Base-by-base conservation (phyloP, 345 rosid genomes). In the Gynandropsis gynandra region DNA sequence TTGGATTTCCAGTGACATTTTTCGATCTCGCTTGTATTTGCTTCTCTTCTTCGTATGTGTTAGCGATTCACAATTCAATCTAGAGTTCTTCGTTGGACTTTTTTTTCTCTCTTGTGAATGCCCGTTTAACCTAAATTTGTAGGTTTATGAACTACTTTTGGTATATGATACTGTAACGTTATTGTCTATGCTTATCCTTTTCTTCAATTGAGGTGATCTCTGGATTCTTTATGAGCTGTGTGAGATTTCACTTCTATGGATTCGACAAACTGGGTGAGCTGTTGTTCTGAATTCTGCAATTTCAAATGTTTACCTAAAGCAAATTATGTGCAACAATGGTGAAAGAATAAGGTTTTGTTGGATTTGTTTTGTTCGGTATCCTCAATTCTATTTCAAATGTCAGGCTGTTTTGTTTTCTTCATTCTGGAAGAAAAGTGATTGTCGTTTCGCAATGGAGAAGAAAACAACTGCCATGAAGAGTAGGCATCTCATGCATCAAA, bases 361-460 rank as follows among this genome's bases (percentile, higher is more conserved):
- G 14, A 7, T n/a, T 12, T 5, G 16, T 11, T 29, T 52, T 53
- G 31, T 43, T 13, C 20, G 10, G 10, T 40, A 9, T 53, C 1
- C 7, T 16, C 19, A 38, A 11, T 19, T 41, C 16, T 7, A 14
- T 34, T 44, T 38, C 35, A 31, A 5, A 43, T 47, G 45, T 45
- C 55, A 66, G 65, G 37, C 50, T 33, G 41, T 20, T 5, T 58
- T 16, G 14, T 24, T 31, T 45, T 9, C 52, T 50, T 1, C 51
- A 46, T 42, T 58, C 19, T 31, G 15, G 64, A 64, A 58, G 59
- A 65, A 46, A 44, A 46, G 45, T 33, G 70, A 52, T 21, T 24
- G 29, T 24, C 4, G 29, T 37, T 50, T 19, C 15, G 27, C 21
- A 7, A 1, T 33, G 33, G 37, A 54, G 39, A 55, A 52, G 47